Evolutionary conservation across 2,329 filamentous ascomycete species (phyloP), one percentile per base, ranked within the genome.

Genomic region (Sporothrix luriei): DNA sequence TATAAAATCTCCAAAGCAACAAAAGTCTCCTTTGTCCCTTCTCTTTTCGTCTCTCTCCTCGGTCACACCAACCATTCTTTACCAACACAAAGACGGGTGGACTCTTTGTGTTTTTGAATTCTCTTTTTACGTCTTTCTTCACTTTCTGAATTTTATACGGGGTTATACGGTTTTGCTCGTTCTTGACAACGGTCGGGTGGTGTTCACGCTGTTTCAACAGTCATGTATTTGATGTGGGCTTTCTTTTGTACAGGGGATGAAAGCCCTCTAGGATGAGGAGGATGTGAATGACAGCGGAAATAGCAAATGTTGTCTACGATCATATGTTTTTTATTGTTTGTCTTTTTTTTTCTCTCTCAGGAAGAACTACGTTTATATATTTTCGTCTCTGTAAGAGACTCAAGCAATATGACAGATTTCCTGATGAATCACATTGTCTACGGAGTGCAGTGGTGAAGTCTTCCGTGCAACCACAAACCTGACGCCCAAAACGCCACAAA

Each of bases 21-120:
- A 59, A 65, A 55, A 61, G 26, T 43, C 48, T 66, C 48, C 40
- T 51, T 46, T 69, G 67, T 68, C 67, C 48, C 38, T 46, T 52
- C n/a, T 24, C 7, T 62, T 61, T 51, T 52, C 33, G 33, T 33
- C 24, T 68, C 52, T 33, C 64, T n/a, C 59, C 49, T 66, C 24
- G 10, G 19, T 11, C 54, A n/a, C 33, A 55, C 49, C 61, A 40
- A 64, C 16, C 33, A 40, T 3, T 21, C 21, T 61, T 54, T 65
- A 43, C 40, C 38, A 69, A 24, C n/a, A 49, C 48, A 52, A 52
- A 29, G 19, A 59, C 4, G 68, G 68, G 52, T 46, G 51, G 40
- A 21, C 24, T 40, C 19, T 49, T 21, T 49, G 48, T 19, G 48
- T 49, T n/a, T n/a, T 49, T 9, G 19, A 19, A 2, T 0, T n/a